Base-by-base conservation (phyloP, 1,139 yeast genomes). In the Zygosaccharomyces sapae region DNA sequence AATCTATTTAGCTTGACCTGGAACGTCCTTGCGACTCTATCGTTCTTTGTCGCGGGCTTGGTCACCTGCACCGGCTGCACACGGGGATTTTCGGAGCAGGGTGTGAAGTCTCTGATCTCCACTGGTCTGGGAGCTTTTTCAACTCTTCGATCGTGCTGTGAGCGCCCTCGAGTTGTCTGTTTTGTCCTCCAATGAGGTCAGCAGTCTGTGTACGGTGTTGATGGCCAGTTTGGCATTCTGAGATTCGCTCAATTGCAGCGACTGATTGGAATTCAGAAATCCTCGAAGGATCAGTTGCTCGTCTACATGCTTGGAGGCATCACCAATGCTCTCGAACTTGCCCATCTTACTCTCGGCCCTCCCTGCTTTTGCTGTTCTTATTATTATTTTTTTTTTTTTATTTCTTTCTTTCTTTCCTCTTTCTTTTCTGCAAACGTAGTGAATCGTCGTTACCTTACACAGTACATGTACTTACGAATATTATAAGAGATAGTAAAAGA, bases 301-400 rank as follows among this genome's bases (percentile, higher is more conserved):
- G 47, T 55, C 54, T 41, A 55, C 48, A 33, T 48, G 54, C 10
- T 36, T 45, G 2, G 50, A 43, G 18, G 59, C 59, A 24, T 55
- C 58, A 22, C 46, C 52, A 7, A 55, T 12, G 27, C 50, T 48
- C 9, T 42, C 43, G 41, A 54, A 54, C 43, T 47, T 53, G 8
- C 42, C 18, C 42, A 39, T n/a, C n/a, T n/a, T n/a, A n/a, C n/a
- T 39, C 8, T 8, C 30, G 10, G 9, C 9, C 30, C 33, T 19
- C 24, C 27, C 22, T 42, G n/a, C 19, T 12, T 29, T 13, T 24
- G 10, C 5, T n/a, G 5, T 22, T 19, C 36, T 9, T 39, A 29
- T 19, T 30, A 29, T 29, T 13, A 4, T n/a, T 20, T 18, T 16
- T 5, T 8, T 8, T 37, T n/a, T 30, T 19, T 22, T 25, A 20